phyloP scores from a whole-genome alignment of 345 rosid genomes.

The Pseudoturritis turrita region DNA sequence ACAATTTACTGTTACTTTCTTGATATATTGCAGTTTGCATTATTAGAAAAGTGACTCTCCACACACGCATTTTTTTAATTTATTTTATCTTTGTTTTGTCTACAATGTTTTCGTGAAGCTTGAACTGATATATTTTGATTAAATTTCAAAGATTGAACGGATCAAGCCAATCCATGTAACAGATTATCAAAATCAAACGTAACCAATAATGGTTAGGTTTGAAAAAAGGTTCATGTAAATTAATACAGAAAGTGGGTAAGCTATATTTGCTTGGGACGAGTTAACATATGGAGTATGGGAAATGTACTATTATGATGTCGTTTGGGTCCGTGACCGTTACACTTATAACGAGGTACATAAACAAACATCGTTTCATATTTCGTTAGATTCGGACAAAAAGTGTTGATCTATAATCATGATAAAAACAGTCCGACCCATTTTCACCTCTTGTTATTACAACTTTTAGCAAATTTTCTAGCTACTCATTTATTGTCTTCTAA shows the following conservation, averaged over 20 bases:
- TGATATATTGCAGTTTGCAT: not conserved
- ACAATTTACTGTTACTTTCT: not conserved
- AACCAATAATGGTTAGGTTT: not conserved
- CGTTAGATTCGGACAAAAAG: slow-evolving; percentile 38
- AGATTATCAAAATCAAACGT: not conserved
- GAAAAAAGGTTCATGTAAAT: not conserved
- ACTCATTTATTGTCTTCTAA: slow-evolving; percentile 12
- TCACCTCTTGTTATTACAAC: slow-evolving; percentile 22
- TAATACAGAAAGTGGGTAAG: slow-evolving; percentile 15
- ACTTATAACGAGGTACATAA: slow-evolving; percentile 32
- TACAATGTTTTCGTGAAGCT: not conserved
- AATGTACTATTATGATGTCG: slow-evolving; percentile 32
- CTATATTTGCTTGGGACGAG: slow-evolving; percentile 25
- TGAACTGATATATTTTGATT: not conserved
- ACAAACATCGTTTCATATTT: slow-evolving; percentile 33
- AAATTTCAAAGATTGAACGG: not conserved
- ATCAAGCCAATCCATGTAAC: not conserved
- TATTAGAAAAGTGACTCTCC: not conserved
- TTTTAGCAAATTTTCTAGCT: slow-evolving; percentile 22
- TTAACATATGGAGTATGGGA: slow-evolving; percentile 20
- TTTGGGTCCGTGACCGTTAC: slow-evolving; percentile 35
- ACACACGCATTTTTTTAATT: not conserved
- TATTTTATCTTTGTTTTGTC: not conserved
- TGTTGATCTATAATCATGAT: slow-evolving; percentile 35
- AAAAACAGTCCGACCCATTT: slow-evolving; percentile 17